Percentiles rank a stretch among this genome's conserved stretches.
Evolutionary conservation across 495 filamentous ascomycete species (phyloP).

Genomic region (Trichocladium antarcticum): DNA sequence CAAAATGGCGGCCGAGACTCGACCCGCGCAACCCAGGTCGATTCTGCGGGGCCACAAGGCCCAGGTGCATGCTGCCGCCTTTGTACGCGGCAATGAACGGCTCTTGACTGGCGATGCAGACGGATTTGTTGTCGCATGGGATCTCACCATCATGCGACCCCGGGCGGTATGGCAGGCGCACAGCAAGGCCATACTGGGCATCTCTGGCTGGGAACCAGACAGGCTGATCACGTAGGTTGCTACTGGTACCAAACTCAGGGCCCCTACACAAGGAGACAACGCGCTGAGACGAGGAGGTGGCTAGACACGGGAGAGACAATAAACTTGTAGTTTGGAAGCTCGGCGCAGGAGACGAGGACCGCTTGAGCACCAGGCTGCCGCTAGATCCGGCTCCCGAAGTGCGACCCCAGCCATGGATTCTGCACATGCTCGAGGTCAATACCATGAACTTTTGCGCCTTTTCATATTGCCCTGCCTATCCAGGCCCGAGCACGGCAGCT

Average conservation of each 20-base stretch:
- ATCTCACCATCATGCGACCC: slow-evolving; percentile 67
- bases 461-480: slow-evolving; percentile 41
- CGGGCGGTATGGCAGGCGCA: slow-evolving; percentile 84
- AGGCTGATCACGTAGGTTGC: slow-evolving; percentile 62
- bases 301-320: slow-evolving; percentile 72
- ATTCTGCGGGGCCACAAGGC: slow-evolving; percentile 79
- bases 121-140: slow-evolving; percentile 83
- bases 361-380: slow-evolving; percentile 59
- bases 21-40: slow-evolving; percentile 62
- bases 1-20: slow-evolving; percentile 26
- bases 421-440: slow-evolving; percentile 76
- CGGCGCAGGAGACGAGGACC: slow-evolving; percentile 46
- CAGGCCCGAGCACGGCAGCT: slow-evolving; percentile 6
- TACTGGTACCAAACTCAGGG: not conserved
- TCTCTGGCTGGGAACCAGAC: slow-evolving; percentile 53
- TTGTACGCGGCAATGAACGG: slow-evolving; percentile 61
- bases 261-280: not conserved
- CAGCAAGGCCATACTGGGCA: slow-evolving; percentile 61
- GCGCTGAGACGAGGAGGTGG: not conserved
- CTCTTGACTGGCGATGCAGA: slow-evolving; percentile 83
- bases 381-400: slow-evolving; percentile 40
- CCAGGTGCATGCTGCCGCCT: slow-evolving; percentile 66
- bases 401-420: slow-evolving; percentile 63
- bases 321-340: slow-evolving; percentile 79
- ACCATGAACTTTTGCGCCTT: slow-evolving; percentile 95